Percentiles rank a stretch among this genome's conserved stretches.
These are phyloP conservation scores for Kodamaea hsintzibuensis DNA, from an alignment of 805 yeast genomes.

Conservation along the genomic window DNA sequence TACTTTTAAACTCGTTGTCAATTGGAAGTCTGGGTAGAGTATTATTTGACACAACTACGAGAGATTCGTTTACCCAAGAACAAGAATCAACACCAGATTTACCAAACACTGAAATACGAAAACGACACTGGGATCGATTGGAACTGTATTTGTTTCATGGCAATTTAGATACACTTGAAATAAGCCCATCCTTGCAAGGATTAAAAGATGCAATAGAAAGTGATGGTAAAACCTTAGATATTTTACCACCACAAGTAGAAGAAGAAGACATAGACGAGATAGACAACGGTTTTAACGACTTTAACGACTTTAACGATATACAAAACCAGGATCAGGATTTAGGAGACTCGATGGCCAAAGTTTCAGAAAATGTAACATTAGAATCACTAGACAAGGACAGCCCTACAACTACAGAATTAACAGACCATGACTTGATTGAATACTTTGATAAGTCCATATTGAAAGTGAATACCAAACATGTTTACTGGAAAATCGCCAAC, in stretches of 20 bases:
- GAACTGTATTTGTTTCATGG: slow-evolving; percentile 11
- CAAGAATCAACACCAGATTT: neutral
- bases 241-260: neutral
- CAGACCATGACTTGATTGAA: slow-evolving; percentile 1
- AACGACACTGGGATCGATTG: slow-evolving; percentile 10
- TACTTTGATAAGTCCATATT: slow-evolving; percentile 6
- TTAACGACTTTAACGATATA: slow-evolving; percentile 10
- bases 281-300: slow-evolving; percentile 10
- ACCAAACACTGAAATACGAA: slow-evolving; percentile 2
- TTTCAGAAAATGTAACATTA: neutral
- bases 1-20: slow-evolving; percentile 26
- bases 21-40: slow-evolving; percentile 27
- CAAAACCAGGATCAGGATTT: neutral
- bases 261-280: neutral
- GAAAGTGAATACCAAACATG: neutral
- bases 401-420: neutral
- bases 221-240: neutral
- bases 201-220: slow-evolving; percentile 1
- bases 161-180: slow-evolving; percentile 10
- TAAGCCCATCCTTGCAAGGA: slow-evolving; percentile 19
- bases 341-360: neutral
- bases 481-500: slow-evolving; percentile 8
- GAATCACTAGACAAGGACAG: neutral
- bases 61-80: neutral
- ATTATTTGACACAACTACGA: slow-evolving; percentile 12